These are phyloP conservation scores for Acer campestre DNA, from an alignment of 345 rosid genomes.

Conservation along the genomic window DNA sequence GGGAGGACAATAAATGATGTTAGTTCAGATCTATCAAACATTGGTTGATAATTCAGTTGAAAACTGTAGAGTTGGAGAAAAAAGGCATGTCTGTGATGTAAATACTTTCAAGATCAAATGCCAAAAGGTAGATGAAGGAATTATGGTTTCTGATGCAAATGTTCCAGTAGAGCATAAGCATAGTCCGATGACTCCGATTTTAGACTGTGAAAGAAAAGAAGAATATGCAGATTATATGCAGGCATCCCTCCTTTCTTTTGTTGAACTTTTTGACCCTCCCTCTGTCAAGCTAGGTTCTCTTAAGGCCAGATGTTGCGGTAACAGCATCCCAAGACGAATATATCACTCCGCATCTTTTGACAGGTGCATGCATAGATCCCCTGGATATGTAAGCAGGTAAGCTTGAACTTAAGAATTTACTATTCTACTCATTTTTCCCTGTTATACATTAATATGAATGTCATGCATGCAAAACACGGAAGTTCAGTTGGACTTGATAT, in stretches of 20 bases:
- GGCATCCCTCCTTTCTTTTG: conserved; percentile 50
- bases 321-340: conserved; percentile 52
- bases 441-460: conserved; percentile 16
- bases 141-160: conserved; percentile 34
- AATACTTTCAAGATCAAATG: conserved; percentile 54
- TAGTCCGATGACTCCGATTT: conserved; percentile 20
- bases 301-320: conserved; percentile 56
- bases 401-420: conserved; percentile 15
- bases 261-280: conserved; percentile 27
- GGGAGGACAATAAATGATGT: conserved; percentile 34
- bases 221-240: conserved; percentile 53
- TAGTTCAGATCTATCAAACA: conserved; percentile 27
- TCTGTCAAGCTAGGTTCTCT: conserved; percentile 28
- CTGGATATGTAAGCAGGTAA: conserved; percentile 79
- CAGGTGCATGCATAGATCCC: conserved; percentile 74
- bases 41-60: conserved; percentile 35
- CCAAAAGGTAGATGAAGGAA: conserved; percentile 56
- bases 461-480: conserved; percentile 58
- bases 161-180: conserved; percentile 33
- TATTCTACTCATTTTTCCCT: neutral
- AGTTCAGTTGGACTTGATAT: conserved; percentile 48
- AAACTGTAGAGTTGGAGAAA: conserved; percentile 55
- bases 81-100: conserved; percentile 51
- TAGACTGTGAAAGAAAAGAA: conserved; percentile 51
- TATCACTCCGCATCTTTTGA: conserved; percentile 57